Percentiles rank a stretch among this genome's conserved stretches.
Conservation (phyloP, 768 basidiomycete species). For the Suillus alpinus region DNA sequence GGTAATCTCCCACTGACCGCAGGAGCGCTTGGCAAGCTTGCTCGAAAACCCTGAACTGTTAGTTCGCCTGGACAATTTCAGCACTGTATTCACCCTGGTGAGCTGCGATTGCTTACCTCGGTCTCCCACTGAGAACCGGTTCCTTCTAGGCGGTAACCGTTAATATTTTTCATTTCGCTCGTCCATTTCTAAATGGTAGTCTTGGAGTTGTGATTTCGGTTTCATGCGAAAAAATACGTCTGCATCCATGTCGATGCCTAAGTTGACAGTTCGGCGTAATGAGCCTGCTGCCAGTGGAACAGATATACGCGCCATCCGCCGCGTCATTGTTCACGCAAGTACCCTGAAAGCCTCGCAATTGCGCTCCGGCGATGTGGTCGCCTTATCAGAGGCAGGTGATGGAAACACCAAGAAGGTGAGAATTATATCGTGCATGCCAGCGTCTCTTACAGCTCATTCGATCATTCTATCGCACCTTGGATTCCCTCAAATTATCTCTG, state of each 20-base stretch:
- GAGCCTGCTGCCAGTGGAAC: not conserved
- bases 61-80: not conserved
- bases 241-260: constrained; percentile 1
- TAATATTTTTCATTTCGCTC: no score
- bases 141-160: not conserved
- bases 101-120: no score
- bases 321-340: constrained; percentile 63
- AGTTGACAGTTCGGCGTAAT: not conserved
- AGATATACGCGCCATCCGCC: constrained; percentile 48
- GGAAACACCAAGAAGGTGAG: constrained; percentile 33
- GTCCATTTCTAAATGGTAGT: no score
- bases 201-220: not conserved
- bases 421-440: constrained; percentile 11
- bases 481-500: constrained; percentile 14
- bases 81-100: not conserved
- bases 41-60: not conserved
- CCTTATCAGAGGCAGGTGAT: constrained; percentile 43
- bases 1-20: not conserved
- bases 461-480: constrained; percentile 8
- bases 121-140: not conserved
- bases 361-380: constrained; percentile 68
- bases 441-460: constrained; percentile 4
- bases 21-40: not conserved
- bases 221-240: not conserved
- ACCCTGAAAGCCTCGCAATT: constrained; percentile 57